A percentile compares a stretch with the other conserved stretches of the same genome.
Conservation (phyloP, 1,139 yeast genomes). For the Suhomyces panamericanus region DNA sequence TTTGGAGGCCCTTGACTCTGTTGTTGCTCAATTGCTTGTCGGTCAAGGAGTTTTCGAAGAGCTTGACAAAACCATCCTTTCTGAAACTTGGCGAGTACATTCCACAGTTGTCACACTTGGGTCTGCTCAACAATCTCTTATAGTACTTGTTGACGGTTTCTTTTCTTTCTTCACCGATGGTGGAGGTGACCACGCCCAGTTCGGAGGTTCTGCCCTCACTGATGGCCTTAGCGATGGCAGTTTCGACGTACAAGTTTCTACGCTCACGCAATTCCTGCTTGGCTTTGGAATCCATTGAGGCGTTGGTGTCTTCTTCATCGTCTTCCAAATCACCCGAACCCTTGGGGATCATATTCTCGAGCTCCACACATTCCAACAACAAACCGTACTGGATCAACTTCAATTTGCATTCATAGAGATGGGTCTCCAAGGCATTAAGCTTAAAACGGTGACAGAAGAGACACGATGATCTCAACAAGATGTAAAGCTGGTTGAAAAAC, state of each 20-base stretch:
- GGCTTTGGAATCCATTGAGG: conserved; percentile 37
- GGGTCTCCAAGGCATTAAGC: conserved; percentile 65
- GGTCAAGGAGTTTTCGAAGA: conserved; percentile 81
- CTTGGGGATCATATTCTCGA: conserved; percentile 59
- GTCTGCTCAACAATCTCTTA: conserved; percentile 67
- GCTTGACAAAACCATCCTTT: conserved; percentile 91
- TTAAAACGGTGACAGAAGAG: conserved; percentile 87
- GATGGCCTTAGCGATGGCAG: conserved; percentile 71
- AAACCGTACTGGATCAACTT: conserved; percentile 85
- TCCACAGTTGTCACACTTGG: conserved; percentile 93
- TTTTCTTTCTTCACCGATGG: conserved; percentile 87
- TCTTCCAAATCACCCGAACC: conserved; percentile 31
- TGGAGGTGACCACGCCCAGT: conserved; percentile 74
- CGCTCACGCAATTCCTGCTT: conserved; percentile 52
- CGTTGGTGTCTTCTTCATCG: conserved; percentile 21
- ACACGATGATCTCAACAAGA: conserved; percentile 81
- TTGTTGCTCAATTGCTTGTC: conserved; percentile 82
- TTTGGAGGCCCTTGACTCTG: conserved; percentile 72
- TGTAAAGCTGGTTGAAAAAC: conserved; percentile 87
- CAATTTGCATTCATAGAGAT: conserved; percentile 75
- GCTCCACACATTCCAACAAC: conserved; percentile 69
- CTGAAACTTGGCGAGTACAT: conserved; percentile 93
- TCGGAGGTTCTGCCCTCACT: conserved; percentile 71
- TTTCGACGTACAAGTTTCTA: conserved; percentile 70
- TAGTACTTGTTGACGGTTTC: conserved; percentile 72